A percentile compares a stretch with the other conserved stretches of the same genome.
These are phyloP conservation scores for California macrophylla DNA, from an alignment of 441 rosid genomes.

Conservation along the genomic window DNA sequence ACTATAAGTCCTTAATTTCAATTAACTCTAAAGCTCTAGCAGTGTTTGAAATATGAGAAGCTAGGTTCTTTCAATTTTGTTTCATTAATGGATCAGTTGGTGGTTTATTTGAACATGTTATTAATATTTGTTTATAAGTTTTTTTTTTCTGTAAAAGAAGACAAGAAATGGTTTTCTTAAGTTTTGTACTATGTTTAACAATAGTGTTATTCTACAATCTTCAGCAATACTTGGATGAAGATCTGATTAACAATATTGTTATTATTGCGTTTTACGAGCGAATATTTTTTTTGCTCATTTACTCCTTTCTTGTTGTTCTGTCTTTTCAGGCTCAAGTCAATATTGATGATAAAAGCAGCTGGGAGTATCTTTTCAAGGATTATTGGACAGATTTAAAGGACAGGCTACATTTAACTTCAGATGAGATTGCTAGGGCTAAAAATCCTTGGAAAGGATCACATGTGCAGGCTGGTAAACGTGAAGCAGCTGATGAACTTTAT, in stretches of 20 bases:
- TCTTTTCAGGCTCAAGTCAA: conserved; percentile 80
- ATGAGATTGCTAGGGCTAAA: conserved; percentile 52
- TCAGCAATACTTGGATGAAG: background rate
- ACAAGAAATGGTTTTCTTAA: background rate
- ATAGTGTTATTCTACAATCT: background rate
- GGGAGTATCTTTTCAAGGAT: conserved; percentile 97
- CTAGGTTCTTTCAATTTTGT: too few species aligned
- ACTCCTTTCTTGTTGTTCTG: background rate
- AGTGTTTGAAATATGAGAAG: too few species aligned
- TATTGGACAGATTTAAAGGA: conserved; percentile 79
- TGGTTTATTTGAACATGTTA: background rate
- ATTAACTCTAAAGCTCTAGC: background rate
- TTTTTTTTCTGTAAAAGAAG: background rate
- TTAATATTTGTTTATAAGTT: background rate
- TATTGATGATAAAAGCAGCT: conserved; percentile 90
- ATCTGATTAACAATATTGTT: background rate
- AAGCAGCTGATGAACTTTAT: conserved; percentile 25
- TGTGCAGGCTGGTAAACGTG: conserved; percentile 24
- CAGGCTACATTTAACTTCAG: conserved; percentile 53
- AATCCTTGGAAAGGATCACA: conserved; percentile 50
- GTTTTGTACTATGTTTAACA: background rate
- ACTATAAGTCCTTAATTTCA: background rate
- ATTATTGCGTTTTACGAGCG: background rate
- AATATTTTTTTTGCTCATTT: background rate
- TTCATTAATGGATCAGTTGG: background rate